These are phyloP conservation scores for Penicillium thymicola DNA, from an alignment of 2,329 filamentous ascomycete species.

Conservation along the genomic window DNA sequence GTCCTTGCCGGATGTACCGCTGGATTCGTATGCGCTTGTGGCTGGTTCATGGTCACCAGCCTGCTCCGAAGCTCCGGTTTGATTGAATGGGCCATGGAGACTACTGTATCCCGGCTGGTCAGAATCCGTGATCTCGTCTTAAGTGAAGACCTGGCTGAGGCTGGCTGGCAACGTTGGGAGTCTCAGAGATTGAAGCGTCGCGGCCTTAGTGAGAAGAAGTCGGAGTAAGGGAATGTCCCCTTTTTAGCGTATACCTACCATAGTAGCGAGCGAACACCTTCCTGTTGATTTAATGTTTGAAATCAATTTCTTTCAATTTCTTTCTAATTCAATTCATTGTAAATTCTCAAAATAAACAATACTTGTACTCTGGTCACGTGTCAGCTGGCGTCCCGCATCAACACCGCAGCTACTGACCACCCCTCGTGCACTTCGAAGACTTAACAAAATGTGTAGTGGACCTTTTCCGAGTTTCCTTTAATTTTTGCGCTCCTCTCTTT, in stretches of 20 bases:
- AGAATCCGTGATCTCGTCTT: slow-evolving; percentile 80
- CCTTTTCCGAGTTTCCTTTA: background rate
- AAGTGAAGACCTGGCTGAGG: slow-evolving; percentile 82
- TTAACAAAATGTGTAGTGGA: background rate
- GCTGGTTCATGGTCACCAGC: slow-evolving; percentile 76
- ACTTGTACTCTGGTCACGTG: background rate
- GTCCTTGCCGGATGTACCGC: slow-evolving; percentile 75
- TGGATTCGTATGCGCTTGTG: slow-evolving; percentile 66
- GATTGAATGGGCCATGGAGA: slow-evolving; percentile 69
- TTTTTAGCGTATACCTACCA: background rate
- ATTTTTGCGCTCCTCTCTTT: background rate
- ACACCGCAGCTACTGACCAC: background rate
- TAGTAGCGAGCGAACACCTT: background rate
- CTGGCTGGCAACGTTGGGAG: slow-evolving; percentile 93
- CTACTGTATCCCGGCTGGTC: slow-evolving; percentile 61
- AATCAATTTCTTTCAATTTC: background rate
- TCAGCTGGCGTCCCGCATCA: background rate
- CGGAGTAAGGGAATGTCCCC: slow-evolving; percentile 19
- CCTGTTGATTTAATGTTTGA: background rate
- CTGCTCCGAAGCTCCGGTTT: slow-evolving; percentile 64
- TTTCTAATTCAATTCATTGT: background rate
- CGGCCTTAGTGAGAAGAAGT: slow-evolving; percentile 26
- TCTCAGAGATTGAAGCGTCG: slow-evolving; percentile 41
- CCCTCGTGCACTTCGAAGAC: background rate
- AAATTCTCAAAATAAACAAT: background rate